Evolutionary conservation across 768 basidiomycete genomes (phyloP).

Genomic region (Chalciporus sphaerocephalus): DNA sequence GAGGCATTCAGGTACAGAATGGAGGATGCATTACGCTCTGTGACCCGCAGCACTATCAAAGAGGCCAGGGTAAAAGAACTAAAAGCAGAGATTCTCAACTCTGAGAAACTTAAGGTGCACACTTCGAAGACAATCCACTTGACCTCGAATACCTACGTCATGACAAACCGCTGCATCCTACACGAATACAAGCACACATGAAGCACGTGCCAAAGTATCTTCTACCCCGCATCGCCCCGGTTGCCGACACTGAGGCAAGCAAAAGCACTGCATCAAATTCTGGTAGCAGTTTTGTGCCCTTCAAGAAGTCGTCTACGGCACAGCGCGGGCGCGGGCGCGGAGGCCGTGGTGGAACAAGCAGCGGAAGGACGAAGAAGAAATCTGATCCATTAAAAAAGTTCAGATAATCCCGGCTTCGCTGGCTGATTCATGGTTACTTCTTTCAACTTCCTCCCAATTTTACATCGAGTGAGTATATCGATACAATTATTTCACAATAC

Average conservation of each 20-base stretch:
- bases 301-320: slow-evolving; percentile 51
- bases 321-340: slow-evolving; percentile 54
- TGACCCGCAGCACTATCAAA: slow-evolving; percentile 79
- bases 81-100: slow-evolving; percentile 89
- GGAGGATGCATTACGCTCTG: slow-evolving; percentile 90
- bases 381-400: slow-evolving; percentile 82
- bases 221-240: slow-evolving; percentile 64
- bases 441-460: neutral
- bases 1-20: slow-evolving; percentile 97
- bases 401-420: slow-evolving; percentile 25
- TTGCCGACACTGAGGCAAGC: slow-evolving; percentile 38
- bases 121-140: slow-evolving; percentile 95
- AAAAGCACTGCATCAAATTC: slow-evolving; percentile 17
- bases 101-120: slow-evolving; percentile 95
- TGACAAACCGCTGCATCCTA: slow-evolving; percentile 90
- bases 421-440: neutral
- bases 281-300: slow-evolving; percentile 63
- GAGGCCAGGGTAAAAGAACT: slow-evolving; percentile 94
- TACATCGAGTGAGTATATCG: neutral
- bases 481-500: slow-evolving; percentile 3
- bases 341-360: slow-evolving; percentile 32
- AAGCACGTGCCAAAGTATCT: slow-evolving; percentile 94
- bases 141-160: slow-evolving; percentile 91
- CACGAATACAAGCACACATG: slow-evolving; percentile 88
- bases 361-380: slow-evolving; percentile 59